phyloP scores from a whole-genome alignment of 208 protist genomes.

The Leishmania tarentolae region DNA sequence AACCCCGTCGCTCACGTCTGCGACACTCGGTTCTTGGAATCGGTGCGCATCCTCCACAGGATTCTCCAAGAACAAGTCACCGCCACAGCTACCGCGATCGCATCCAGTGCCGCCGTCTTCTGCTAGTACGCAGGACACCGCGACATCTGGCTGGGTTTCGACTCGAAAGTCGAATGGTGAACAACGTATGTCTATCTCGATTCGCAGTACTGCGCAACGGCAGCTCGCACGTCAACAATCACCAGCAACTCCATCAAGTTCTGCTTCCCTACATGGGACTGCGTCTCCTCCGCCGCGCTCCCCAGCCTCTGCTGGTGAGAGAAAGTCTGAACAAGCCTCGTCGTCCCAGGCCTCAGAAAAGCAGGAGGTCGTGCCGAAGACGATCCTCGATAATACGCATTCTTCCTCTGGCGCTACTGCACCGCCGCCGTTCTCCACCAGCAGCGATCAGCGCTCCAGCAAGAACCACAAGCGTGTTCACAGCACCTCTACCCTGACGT shows the following conservation, averaged over 20 bases:
- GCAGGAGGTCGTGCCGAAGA: neutral
- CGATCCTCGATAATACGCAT: neutral
- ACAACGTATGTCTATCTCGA: conserved; percentile 70
- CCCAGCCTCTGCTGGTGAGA: neutral
- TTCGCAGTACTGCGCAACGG: conserved; percentile 45
- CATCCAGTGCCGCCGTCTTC: neutral
- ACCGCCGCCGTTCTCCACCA: neutral
- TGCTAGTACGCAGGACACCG: neutral
- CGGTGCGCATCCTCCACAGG: conserved; percentile 1
- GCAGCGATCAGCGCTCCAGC: neutral
- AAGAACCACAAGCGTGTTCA: neutral
- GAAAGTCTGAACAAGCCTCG: neutral
- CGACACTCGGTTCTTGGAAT: neutral
- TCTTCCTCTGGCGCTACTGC: neutral
- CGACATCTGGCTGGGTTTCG: conserved; percentile 20
- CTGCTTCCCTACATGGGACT: too few species aligned
- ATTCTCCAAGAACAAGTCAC: neutral
- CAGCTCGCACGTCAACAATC: conserved; percentile 19
- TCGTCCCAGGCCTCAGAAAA: neutral
- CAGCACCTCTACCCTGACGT: neutral
- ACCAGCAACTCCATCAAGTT: neutral
- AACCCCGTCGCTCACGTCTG: neutral
- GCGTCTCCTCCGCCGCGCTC: neutral
- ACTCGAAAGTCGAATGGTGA: conserved; percentile 25
- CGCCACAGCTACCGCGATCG: neutral